phyloP scores from a whole-genome alignment of 306 rosid genomes.

The Biancaea sappan region DNA sequence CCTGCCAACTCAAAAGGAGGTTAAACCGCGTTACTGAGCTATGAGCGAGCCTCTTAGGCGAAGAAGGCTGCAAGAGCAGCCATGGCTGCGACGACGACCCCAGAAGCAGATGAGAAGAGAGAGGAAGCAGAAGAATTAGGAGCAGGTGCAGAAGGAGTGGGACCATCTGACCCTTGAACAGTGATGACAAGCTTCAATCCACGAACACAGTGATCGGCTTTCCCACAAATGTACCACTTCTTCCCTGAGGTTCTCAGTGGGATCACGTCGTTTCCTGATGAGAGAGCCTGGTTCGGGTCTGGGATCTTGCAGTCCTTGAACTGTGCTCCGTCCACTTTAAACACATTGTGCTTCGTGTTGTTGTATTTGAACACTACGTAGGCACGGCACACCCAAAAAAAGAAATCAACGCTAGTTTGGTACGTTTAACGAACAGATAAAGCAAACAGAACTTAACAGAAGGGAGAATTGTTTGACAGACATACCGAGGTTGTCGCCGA shows the following conservation, averaged over 20 bases:
- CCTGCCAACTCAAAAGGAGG: background rate
- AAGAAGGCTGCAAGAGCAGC: slow-evolving; percentile 21
- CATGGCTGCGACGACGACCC: background rate
- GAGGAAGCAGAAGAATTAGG: slow-evolving; percentile 39
- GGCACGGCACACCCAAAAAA: too few relatives aligned
- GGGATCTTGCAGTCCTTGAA: slow-evolving; percentile 28
- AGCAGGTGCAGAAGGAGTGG: slow-evolving; percentile 38
- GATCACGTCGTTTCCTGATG: slow-evolving; percentile 18
- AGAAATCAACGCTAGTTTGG: background rate
- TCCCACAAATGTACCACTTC: slow-evolving; percentile 43
- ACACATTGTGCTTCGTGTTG: slow-evolving; percentile 23
- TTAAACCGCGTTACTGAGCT: background rate
- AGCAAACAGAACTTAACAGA: too few relatives aligned
- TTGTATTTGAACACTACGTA: slow-evolving; percentile 40
- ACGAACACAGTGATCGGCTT: slow-evolving; percentile 19
- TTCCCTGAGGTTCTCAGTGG: slow-evolving; percentile 17
- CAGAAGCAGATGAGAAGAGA: background rate
- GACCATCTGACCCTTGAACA: background rate
- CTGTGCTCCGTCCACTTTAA: slow-evolving; percentile 32
- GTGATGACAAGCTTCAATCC: slow-evolving; percentile 41
- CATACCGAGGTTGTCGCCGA: slow-evolving; percentile 55
- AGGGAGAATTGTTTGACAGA: too few relatives aligned
- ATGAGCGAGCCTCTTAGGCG: slow-evolving; percentile 4
- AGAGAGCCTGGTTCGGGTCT: background rate
- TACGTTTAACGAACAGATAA: background rate